Percentiles rank a stretch among this genome's conserved stretches.
phyloP scores from a whole-genome alignment of 805 yeast species.

The Candida tammaniensis region DNA sequence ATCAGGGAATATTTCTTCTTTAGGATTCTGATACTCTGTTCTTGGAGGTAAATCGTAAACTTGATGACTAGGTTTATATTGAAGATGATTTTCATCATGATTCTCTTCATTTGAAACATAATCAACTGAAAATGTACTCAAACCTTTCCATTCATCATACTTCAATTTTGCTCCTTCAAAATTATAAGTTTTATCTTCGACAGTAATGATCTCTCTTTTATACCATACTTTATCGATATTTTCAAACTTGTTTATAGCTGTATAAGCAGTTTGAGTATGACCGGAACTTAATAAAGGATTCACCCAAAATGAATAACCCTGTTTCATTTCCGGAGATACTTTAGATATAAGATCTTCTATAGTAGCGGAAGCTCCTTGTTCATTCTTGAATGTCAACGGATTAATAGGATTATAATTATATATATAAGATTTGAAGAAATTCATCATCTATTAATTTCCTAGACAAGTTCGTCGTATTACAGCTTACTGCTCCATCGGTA shows the following conservation, averaged over 20 bases:
- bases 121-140: slow-evolving; percentile 49
- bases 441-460: too few relatives aligned
- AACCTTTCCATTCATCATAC: slow-evolving; percentile 41
- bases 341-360: slow-evolving; percentile 32
- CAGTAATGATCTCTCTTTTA: slow-evolving; percentile 40
- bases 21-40: slow-evolving; percentile 55
- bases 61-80: slow-evolving; percentile 44
- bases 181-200: slow-evolving; percentile 23
- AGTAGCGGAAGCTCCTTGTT: slow-evolving; percentile 4
- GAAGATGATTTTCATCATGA: slow-evolving; percentile 20
- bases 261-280: slow-evolving; percentile 48
- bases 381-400: slow-evolving; percentile 20
- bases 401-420: slow-evolving; percentile 21
- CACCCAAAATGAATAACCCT: slow-evolving; percentile 37
- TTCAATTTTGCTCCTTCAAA: slow-evolving; percentile 16
- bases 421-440: slow-evolving; percentile 21
- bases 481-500: too few relatives aligned
- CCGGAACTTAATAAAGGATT: slow-evolving; percentile 50
- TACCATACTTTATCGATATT: slow-evolving; percentile 41
- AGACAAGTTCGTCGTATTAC: too few relatives aligned
- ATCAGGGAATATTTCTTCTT: slow-evolving; percentile 37
- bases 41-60: slow-evolving; percentile 62
- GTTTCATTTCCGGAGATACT: slow-evolving; percentile 38
- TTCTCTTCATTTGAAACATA: slow-evolving; percentile 27
- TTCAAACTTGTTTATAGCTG: slow-evolving; percentile 43